Base-by-base conservation (phyloP, 169 alveolate species). In the Cryptosporidium sp. region DNA sequence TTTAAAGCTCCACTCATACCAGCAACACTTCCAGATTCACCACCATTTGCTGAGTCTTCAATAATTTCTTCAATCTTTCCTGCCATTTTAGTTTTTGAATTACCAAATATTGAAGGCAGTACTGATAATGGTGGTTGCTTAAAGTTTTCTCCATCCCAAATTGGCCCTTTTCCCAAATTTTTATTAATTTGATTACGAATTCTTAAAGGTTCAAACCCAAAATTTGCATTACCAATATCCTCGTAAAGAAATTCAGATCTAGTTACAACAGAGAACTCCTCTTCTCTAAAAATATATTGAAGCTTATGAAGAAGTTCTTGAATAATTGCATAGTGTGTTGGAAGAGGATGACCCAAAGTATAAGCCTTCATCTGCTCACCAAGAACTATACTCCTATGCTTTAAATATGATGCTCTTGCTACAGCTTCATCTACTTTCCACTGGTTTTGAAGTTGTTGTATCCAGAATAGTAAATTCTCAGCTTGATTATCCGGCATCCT, bases 371-470 rank as follows among this genome's bases (percentile, higher is more conserved):
- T 80, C 23, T 80, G 89, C n/a, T 80, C 89, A 14, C 89, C 89
- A 35, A 80, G 70, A 41, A 80, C 75, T 41, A 80, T 80, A 48
- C 89, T 80, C 41, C 89, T 80, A 31, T 80, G 89, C 3, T 80
- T 80, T 62, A 80, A 45, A 62, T 80, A 80, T 7, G 89, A 80
- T 23, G 89, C 89, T 62, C 89, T 80, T 9, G 89, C 89, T 26
- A 80, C 89, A 18, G 89, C 89, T 26, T 80, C 89, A 65, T 80
- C 89, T 31, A 80, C 89, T 48, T 80, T 80, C 89, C 89, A 80
- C 45, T 80, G 89, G 45, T 80, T 80, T 26, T 80, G 89, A 14
- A 80, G 68, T 14, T 80, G 89, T 33, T 80, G 89, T 45, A 80
- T 80, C 89, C 89, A 80, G 62, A 80, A 80, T 16, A 80, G 33